Percentiles rank a stretch among this genome's conserved stretches.
phyloP scores from a whole-genome alignment of 2,329 filamentous ascomycete genomes.

The Alternaria longipes region DNA sequence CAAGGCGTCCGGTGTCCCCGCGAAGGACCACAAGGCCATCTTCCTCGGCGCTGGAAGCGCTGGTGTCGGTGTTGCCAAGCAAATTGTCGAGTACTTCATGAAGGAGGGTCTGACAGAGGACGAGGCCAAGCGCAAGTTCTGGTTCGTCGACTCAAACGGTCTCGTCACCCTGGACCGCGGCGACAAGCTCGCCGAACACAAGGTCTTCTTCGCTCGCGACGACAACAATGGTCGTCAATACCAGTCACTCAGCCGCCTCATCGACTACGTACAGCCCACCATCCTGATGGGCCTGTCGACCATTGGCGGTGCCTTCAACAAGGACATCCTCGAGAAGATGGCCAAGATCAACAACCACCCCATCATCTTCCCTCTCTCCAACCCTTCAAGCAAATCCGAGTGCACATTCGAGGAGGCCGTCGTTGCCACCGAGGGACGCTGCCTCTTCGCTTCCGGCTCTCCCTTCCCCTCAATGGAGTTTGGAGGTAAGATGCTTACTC shows the following conservation, averaged over 20 bases:
- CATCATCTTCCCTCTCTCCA: constrained; percentile 86
- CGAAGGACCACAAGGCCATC: constrained; percentile 91
- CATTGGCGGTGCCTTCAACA: constrained; percentile 93
- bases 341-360: constrained; percentile 74
- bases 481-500: constrained; percentile 57
- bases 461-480: constrained; percentile 77
- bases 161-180: constrained; percentile 93
- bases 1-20: constrained; percentile 82
- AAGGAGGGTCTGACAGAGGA: constrained; percentile 89
- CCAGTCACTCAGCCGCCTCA: constrained; percentile 86
- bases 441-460: constrained; percentile 93
- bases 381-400: constrained; percentile 95
- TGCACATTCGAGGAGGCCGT: constrained; percentile 96
- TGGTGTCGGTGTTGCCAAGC: constrained; percentile 96
- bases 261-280: constrained; percentile 93
- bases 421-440: constrained; percentile 87
- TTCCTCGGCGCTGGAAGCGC: constrained; percentile 97
- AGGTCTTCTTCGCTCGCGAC: constrained; percentile 72
- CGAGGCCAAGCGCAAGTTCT: constrained; percentile 90
- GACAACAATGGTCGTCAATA: constrained; percentile 72
- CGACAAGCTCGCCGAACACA: constrained; percentile 91
- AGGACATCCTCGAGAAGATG: constrained; percentile 75
- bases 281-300: constrained; percentile 95
- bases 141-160: constrained; percentile 95
- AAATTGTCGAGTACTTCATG: constrained; percentile 96